phyloP scores from a whole-genome alignment of 2,329 filamentous ascomycete genomes.

The Lasiodiplodia sp. region DNA sequence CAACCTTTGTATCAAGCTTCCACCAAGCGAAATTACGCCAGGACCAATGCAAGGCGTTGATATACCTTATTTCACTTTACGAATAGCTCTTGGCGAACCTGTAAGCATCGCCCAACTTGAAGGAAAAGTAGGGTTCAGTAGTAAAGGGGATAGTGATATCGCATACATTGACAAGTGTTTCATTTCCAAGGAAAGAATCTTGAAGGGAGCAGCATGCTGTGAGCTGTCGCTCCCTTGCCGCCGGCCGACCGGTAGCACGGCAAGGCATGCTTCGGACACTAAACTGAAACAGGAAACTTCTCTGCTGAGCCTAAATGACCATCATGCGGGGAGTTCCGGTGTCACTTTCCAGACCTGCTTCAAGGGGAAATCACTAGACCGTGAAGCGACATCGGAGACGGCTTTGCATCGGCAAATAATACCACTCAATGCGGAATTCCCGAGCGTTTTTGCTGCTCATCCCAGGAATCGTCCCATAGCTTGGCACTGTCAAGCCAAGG shows the following conservation, averaged over 20 bases:
- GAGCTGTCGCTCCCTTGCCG: neutral
- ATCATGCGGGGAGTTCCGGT: neutral
- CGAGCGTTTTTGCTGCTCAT: neutral
- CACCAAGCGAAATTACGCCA: neutral
- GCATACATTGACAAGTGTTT: no score
- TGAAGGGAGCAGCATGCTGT: neutral
- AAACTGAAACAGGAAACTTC: neutral
- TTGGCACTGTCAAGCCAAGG: neutral
- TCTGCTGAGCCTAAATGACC: neutral
- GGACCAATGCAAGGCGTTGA: neutral
- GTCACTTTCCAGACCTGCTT: neutral
- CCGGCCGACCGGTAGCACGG: neutral
- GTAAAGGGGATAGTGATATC: no score
- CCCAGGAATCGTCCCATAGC: no score
- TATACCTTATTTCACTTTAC: neutral
- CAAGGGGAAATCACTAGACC: neutral
- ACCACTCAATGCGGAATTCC: neutral
- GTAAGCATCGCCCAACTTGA: no score
- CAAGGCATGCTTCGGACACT: neutral
- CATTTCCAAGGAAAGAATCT: no score
- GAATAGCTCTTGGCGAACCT: neutral
- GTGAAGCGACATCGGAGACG: neutral
- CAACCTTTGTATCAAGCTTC: neutral
- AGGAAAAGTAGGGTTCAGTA: no score
- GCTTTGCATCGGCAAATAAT: neutral